Percentiles rank a stretch among this genome's conserved stretches.
phyloP scores from a whole-genome alignment of 164 flowering plant genomes.

The Berberis vulgaris region DNA sequence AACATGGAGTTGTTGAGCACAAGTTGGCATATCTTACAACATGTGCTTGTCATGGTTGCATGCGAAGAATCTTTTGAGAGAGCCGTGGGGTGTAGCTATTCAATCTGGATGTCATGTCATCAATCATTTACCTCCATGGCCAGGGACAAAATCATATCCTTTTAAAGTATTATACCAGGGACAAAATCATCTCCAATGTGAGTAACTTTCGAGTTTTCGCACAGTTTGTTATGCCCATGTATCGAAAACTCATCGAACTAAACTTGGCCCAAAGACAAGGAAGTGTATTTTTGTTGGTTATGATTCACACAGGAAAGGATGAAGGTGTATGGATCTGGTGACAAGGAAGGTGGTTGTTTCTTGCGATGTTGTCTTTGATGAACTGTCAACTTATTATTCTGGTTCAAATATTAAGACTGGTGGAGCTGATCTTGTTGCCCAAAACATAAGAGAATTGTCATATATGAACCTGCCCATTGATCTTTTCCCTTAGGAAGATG shows the following conservation, averaged over 20 bases:
- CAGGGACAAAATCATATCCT: background rate
- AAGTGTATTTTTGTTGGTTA: conserved; percentile 2
- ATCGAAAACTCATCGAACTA: background rate
- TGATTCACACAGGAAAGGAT: background rate
- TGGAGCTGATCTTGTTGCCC: background rate
- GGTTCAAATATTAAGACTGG: background rate
- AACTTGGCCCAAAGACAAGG: background rate
- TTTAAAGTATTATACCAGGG: background rate
- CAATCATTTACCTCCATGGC: background rate
- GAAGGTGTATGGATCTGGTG: background rate
- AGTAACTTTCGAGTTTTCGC: background rate
- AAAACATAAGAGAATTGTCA: no score
- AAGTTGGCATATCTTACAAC: background rate
- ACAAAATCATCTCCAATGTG: background rate
- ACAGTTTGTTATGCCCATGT: background rate
- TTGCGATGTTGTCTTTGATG: conserved; percentile 4
- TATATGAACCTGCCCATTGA: background rate
- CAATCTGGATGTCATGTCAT: background rate
- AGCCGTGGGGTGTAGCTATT: background rate
- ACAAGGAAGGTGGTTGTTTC: background rate
- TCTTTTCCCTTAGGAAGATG: background rate
- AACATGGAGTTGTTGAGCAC: background rate
- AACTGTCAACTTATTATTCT: background rate
- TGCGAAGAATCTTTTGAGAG: background rate
- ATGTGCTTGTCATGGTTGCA: conserved; percentile 4